Conservation (phyloP, 345 rosid genomes). For the Barbarea vulgaris region DNA sequence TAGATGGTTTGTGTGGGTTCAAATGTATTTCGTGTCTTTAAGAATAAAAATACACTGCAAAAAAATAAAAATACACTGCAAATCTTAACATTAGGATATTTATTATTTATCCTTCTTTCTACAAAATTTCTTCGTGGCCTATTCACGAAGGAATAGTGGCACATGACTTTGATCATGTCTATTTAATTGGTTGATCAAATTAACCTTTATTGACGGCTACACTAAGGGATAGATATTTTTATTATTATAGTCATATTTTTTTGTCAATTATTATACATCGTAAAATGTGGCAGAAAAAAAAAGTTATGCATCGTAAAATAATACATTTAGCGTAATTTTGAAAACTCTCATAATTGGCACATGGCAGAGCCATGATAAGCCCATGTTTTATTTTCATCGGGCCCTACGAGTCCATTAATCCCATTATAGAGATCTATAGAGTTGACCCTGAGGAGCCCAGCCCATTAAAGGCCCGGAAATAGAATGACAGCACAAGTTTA, state of each 20-base stretch:
- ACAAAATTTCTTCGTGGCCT: background rate
- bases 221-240: background rate
- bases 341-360: background rate
- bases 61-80: background rate
- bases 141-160: constrained; percentile 16
- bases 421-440: background rate
- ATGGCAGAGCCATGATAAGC: background rate
- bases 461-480: background rate
- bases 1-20: background rate
- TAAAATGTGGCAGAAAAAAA: too few species aligned
- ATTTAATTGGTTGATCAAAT: constrained; percentile 2
- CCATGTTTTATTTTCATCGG: background rate
- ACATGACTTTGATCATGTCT: constrained; percentile 20
- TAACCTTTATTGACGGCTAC: constrained; percentile 5
- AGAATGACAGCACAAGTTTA: background rate
- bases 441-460: background rate
- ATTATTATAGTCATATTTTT: background rate
- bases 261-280: background rate
- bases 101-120: background rate
- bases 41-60: too few species aligned
- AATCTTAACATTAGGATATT: background rate
- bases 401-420: background rate
- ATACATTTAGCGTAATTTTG: background rate
- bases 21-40: background rate
- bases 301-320: background rate